Evolutionary conservation across 2,329 filamentous ascomycete genomes (phyloP), one percentile per base, ranked within the genome.

Genomic region (Stagonosporopsis tanaceti): DNA sequence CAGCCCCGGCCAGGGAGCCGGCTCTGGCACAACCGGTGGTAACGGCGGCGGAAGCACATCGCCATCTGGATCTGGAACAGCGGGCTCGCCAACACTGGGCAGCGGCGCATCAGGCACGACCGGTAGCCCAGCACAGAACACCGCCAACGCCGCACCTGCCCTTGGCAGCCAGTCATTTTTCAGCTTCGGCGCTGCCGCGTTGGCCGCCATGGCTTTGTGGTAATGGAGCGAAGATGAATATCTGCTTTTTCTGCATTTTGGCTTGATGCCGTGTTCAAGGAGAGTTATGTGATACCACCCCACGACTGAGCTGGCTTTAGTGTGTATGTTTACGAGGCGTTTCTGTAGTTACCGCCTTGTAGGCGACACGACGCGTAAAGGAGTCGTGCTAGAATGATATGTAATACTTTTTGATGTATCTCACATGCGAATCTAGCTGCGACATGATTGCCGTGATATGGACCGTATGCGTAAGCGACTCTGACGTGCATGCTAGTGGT

Each of bases 1-100:
- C 41, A 74, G 72, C 47, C 79, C 81, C 6, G 75, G 77, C 8
- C 71, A 77, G 38, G 59, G 59, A 17, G 42, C 67, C 47, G 48
- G 67, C 38, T 69, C 65, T 24, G 59, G 57, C 15, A 50, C 38
- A 30, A 32, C 35, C 15, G 52, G 45, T 32, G 37, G 45, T 17
- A 50, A 25, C 17, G 46, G 53, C 40, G 41, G n/a, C 9, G 42
- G 42, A 17, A 34, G 5, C 30, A 20, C 38, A 41, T 25, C 20
- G 14, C 37, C 37, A 17, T 39, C 37, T 22, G 37, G 37, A 39
- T 39, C 62, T 7, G 50, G 55, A 27, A 47, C 59, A 25, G 53
- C 57, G 11, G 56, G 54, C 44, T 47, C 47, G 27, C 47, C 57
- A 20, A 61, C 58, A n/a, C 37, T 54, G 34, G 58, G 52, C 35